These are phyloP conservation scores for Aureobasidium musti DNA, from an alignment of 2,329 filamentous ascomycete genomes.

Conservation along the genomic window DNA sequence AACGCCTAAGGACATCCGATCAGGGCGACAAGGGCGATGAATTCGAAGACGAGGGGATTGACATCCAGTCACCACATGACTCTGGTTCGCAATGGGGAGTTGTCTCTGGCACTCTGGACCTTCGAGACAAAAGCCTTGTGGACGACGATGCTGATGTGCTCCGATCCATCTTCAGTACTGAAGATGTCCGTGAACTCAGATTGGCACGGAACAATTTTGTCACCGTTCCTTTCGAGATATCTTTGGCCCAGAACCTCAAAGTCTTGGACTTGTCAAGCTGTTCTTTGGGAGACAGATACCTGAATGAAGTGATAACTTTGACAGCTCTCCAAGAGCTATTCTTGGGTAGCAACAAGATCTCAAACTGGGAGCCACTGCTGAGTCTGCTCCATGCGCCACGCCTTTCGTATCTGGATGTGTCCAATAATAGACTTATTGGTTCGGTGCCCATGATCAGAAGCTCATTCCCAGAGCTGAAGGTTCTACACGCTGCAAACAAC, in stretches of 20 bases:
- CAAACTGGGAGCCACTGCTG: slow-evolving; percentile 66
- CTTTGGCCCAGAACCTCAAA: slow-evolving; percentile 67
- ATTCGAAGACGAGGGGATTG: slow-evolving; percentile 33
- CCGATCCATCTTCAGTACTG: slow-evolving; percentile 48
- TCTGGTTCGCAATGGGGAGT: slow-evolving; percentile 36
- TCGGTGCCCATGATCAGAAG: slow-evolving; percentile 66
- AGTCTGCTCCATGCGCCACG: slow-evolving; percentile 69
- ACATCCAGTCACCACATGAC: slow-evolving; percentile 31
- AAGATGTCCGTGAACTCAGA: slow-evolving; percentile 60
- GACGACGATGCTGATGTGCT: slow-evolving; percentile 46
- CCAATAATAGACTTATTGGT: slow-evolving; percentile 74
- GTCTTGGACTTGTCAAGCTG: slow-evolving; percentile 49
- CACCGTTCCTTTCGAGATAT: slow-evolving; percentile 67
- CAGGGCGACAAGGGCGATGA: slow-evolving; percentile 43
- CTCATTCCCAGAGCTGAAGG: slow-evolving; percentile 68
- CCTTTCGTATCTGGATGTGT: slow-evolving; percentile 76
- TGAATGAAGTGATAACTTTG: slow-evolving; percentile 61
- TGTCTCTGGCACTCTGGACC: slow-evolving; percentile 45
- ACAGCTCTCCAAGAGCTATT: slow-evolving; percentile 76
- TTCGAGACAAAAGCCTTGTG: slow-evolving; percentile 44
- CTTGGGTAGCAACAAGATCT: slow-evolving; percentile 72
- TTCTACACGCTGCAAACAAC: slow-evolving; percentile 77
- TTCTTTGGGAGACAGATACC: slow-evolving; percentile 60
- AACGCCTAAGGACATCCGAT: slow-evolving; percentile 59
- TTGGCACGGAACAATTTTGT: slow-evolving; percentile 77